phyloP scores from a whole-genome alignment of 805 yeast genomes.

The Zygotorulaspora sp. region DNA sequence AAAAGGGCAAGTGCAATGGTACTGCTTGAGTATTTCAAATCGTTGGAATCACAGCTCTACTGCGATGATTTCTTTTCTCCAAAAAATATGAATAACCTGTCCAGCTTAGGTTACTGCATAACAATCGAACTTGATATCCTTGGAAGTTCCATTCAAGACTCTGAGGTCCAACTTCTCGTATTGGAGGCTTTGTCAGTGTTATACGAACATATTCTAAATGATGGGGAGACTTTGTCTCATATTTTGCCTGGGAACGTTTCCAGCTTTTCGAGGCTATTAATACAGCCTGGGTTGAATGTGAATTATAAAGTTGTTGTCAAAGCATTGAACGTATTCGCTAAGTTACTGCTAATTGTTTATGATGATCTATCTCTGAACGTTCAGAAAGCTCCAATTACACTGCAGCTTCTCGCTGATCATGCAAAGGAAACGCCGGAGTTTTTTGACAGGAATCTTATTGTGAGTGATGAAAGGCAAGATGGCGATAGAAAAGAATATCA shows the following conservation, averaged over 20 bases:
- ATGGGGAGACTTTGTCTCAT: slow-evolving; percentile 48
- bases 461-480: slow-evolving; percentile 14
- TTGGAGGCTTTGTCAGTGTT: slow-evolving; percentile 36
- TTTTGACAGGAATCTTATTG: slow-evolving; percentile 17
- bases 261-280: slow-evolving; percentile 38
- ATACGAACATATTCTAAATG: slow-evolving; percentile 36
- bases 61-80: slow-evolving; percentile 16
- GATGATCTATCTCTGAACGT: slow-evolving; percentile 40
- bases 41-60: slow-evolving; percentile 33
- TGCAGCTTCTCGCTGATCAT: slow-evolving; percentile 13
- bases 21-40: slow-evolving; percentile 31
- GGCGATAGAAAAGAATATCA: slow-evolving; percentile 22
- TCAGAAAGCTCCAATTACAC: slow-evolving; percentile 15
- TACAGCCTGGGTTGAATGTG: slow-evolving; percentile 31
- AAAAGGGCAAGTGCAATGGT: slow-evolving; percentile 37
- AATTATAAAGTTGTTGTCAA: slow-evolving; percentile 38
- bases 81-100: slow-evolving; percentile 32
- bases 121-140: slow-evolving; percentile 40
- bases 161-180: slow-evolving; percentile 33
- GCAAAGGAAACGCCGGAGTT: too few species aligned
- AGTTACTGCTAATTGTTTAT: slow-evolving; percentile 37
- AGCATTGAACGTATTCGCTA: slow-evolving; percentile 31
- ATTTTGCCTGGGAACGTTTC: slow-evolving; percentile 52
- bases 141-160: slow-evolving; percentile 22
- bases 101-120: slow-evolving; percentile 46